Evolutionary conservation across 257 asterid genomes (phyloP).

Genomic region (Solanum habrochaites): DNA sequence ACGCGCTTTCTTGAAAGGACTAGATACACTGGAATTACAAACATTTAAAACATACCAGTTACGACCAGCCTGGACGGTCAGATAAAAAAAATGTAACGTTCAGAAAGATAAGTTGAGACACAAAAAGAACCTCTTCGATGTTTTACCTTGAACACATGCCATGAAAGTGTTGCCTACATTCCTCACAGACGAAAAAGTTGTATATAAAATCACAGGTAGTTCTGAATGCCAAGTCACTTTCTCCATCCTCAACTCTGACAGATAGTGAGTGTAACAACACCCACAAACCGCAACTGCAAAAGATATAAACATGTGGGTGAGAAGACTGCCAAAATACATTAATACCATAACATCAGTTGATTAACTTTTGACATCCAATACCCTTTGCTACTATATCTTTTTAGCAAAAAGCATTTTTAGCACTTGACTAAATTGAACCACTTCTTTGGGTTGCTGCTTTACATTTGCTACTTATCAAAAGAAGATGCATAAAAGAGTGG

Average conservation of each 20-base stretch:
- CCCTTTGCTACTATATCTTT: not conserved
- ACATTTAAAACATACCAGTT: not conserved
- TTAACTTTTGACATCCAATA: not conserved
- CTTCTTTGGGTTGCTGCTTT: not conserved
- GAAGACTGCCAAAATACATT: not conserved
- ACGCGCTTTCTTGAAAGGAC: conserved; percentile 56
- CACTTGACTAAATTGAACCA: not conserved
- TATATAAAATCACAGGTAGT: conserved; percentile 67
- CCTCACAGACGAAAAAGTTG: conserved; percentile 79
- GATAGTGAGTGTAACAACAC: conserved; percentile 82
- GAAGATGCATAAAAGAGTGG: not conserved
- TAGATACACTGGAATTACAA: conserved; percentile 44
- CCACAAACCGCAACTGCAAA: conserved; percentile 94
- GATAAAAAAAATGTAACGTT: not conserved
- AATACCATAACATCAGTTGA: not conserved
- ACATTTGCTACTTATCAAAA: not conserved
- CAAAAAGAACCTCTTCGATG: not conserved
- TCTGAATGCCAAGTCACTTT: conserved; percentile 64
- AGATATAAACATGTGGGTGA: not conserved
- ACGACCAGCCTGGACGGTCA: not conserved
- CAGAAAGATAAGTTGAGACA: not conserved
- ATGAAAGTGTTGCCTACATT: conserved; percentile 82
- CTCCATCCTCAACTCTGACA: conserved; percentile 76
- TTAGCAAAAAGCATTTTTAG: not conserved
- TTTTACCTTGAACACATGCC: conserved; percentile 80